phyloP scores from a whole-genome alignment of 345 rosid genomes.

The Citrus inodora region DNA sequence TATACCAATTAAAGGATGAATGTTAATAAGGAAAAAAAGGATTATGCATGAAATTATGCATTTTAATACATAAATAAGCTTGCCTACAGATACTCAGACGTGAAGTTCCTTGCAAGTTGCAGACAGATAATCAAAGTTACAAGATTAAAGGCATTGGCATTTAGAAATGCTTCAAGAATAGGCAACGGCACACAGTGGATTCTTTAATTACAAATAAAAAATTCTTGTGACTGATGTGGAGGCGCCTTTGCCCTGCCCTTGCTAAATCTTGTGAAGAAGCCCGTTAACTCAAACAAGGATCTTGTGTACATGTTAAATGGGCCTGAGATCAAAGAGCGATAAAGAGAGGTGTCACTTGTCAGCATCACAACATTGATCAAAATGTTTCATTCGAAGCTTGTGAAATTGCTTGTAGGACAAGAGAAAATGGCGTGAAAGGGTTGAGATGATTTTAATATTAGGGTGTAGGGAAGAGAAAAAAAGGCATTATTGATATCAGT shows the following conservation, averaged over 20 bases:
- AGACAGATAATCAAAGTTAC: background rate
- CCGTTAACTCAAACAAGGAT: slow-evolving; percentile 15
- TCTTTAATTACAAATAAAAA: background rate
- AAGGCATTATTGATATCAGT: slow-evolving; percentile 25
- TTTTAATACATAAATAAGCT: too few species aligned
- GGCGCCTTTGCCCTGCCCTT: too few species aligned
- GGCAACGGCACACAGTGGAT: background rate
- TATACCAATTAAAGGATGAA: too few species aligned
- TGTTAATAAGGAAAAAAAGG: too few species aligned
- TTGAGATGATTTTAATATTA: slow-evolving; percentile 18
- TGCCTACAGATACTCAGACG: too few species aligned
- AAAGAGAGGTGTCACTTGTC: too few species aligned
- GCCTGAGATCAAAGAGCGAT: background rate
- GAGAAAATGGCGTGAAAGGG: slow-evolving; percentile 5
- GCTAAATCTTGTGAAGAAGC: background rate
- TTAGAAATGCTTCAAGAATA: background rate
- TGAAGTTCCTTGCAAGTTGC: too few species aligned
- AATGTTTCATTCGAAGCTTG: too few species aligned
- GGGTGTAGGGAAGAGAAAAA: slow-evolving; percentile 7
- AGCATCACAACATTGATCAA: too few species aligned
- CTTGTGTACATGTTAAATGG: slow-evolving; percentile 15
- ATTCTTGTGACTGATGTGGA: slow-evolving; percentile 12
- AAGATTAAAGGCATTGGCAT: background rate
- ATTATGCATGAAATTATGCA: too few species aligned
- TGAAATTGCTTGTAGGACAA: background rate